Evolutionary conservation across 495 filamentous ascomycete species (phyloP).

Genomic region (Talaromyces stipitatus): DNA sequence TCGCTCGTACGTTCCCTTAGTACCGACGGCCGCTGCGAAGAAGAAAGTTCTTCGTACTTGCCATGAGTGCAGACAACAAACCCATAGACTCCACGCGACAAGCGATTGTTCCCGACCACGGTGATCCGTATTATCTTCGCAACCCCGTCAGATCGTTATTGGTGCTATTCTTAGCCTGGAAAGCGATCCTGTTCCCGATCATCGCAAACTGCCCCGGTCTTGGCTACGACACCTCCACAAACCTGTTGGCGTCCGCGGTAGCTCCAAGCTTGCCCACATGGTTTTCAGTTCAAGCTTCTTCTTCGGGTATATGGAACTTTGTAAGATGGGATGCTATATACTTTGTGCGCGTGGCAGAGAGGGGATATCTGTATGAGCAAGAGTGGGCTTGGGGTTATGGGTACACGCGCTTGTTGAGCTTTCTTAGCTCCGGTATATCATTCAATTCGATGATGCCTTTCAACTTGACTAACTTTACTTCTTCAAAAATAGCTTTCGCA

Average conservation of each 20-base stretch:
- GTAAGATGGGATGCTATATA: slow-evolving; percentile 92
- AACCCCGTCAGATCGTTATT: slow-evolving; percentile 31
- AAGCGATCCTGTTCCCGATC: slow-evolving; percentile 59
- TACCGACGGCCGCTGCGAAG: not conserved
- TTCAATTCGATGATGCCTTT: not conserved
- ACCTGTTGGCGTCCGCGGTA: slow-evolving; percentile 46
- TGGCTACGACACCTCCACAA: slow-evolving; percentile 86
- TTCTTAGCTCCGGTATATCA: slow-evolving; percentile 39
- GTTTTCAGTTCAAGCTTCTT: slow-evolving; percentile 7
- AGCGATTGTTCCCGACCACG: not conserved
- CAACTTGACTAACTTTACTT: not conserved
- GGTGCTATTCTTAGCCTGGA: slow-evolving; percentile 53
- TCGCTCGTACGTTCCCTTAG: no score
- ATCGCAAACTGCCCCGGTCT: slow-evolving; percentile 56
- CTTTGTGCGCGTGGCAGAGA: slow-evolving; percentile 58
- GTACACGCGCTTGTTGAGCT: slow-evolving; percentile 45
- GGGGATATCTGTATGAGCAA: slow-evolving; percentile 83
- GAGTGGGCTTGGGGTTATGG: slow-evolving; percentile 90
- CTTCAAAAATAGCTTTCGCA: slow-evolving; percentile 15
- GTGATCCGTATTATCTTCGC: slow-evolving; percentile 10
- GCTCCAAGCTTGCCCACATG: not conserved
- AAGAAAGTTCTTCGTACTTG: not conserved
- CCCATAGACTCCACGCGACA: not conserved
- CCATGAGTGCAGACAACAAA: not conserved
- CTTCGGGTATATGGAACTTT: slow-evolving; percentile 41